Percentiles rank a stretch among this genome's conserved stretches.
Conservation (phyloP, 169 alveolate genomes). For the Cryptosporidium muris region DNA sequence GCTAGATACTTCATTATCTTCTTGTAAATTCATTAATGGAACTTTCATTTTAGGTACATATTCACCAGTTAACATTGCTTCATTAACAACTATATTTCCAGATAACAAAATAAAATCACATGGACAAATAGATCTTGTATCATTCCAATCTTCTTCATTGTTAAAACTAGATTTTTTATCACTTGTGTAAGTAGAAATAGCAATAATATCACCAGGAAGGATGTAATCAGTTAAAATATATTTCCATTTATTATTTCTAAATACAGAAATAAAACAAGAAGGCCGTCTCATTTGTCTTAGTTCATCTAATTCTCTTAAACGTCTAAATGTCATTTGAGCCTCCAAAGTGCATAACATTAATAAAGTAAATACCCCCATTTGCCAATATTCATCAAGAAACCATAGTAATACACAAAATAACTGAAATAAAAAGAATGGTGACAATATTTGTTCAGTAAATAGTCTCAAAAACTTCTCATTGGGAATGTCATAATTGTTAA, state of each 20-base stretch:
- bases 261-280: conserved; percentile 85
- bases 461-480: conserved; percentile 89
- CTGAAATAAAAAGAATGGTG: conserved; percentile 97
- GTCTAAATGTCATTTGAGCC: conserved; percentile 82
- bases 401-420: conserved; percentile 92
- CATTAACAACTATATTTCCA: conserved; percentile 87
- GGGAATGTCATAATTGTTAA: conserved; percentile 91
- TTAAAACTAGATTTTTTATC: conserved; percentile 23
- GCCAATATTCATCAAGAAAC: conserved; percentile 97
- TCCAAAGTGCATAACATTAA: conserved; percentile 86
- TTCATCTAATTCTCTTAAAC: conserved; percentile 80
- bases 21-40: conserved; percentile 74
- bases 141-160: conserved; percentile 47
- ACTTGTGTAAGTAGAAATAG: conserved; percentile 22
- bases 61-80: conserved; percentile 91
- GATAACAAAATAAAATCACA: conserved; percentile 81
- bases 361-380: conserved; percentile 87
- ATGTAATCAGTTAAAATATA: conserved; percentile 84
- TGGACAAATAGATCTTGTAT: conserved; percentile 72
- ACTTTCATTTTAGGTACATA: conserved; percentile 87
- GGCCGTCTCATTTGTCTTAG: conserved; percentile 87
- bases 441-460: conserved; percentile 91
- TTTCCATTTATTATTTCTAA: conserved; percentile 88
- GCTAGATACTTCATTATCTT: conserved; percentile 64
- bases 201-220: conserved; percentile 94